Evolutionary conservation across 2,329 filamentous ascomycete genomes (phyloP).

Genomic region (Sphaerostilbella broomeana): DNA sequence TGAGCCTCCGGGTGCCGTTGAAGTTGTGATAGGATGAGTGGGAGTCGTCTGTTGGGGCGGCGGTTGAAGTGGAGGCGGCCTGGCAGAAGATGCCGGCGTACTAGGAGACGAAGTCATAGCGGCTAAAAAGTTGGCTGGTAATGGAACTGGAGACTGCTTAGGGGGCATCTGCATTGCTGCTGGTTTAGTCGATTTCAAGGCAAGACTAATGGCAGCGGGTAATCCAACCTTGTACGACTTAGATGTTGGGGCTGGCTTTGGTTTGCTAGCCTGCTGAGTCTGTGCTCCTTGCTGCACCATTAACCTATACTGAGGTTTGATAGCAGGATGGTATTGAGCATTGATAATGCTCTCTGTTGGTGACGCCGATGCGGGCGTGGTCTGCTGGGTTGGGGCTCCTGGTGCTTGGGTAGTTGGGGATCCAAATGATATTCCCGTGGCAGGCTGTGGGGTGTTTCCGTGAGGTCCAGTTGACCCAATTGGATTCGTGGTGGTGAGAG

Average conservation of each 20-base stretch:
- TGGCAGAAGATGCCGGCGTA: constrained; percentile 15
- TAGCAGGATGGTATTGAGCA: constrained; percentile 11
- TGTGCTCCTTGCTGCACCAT: not conserved
- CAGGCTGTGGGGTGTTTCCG: not conserved
- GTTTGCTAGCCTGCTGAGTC: constrained; percentile 16
- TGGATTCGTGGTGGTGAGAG: constrained; percentile 11
- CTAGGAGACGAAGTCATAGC: constrained; percentile 29
- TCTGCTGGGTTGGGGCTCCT: constrained; percentile 3
- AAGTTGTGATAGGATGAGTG: too few relatives aligned
- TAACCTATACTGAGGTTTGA: constrained; percentile 10
- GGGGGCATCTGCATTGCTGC: constrained; percentile 26
- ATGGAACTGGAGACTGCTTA: constrained; percentile 39
- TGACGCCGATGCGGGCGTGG: not conserved
- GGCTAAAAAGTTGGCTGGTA: constrained; percentile 38
- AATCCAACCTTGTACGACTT: constrained; percentile 30
- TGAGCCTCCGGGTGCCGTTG: not conserved
- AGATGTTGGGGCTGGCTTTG: constrained; percentile 19
- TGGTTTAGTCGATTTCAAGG: constrained; percentile 24
- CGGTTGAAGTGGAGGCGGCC: constrained; percentile 14
- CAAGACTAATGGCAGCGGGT: constrained; percentile 19
- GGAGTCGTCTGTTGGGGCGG: too few relatives aligned
- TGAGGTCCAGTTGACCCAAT: not conserved
- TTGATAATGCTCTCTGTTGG: not conserved
- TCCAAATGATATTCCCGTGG: not conserved
- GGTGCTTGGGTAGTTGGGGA: not conserved